These are phyloP conservation scores for Lathyrus sativus DNA, from an alignment of 306 rosid species.

Conservation along the genomic window DNA sequence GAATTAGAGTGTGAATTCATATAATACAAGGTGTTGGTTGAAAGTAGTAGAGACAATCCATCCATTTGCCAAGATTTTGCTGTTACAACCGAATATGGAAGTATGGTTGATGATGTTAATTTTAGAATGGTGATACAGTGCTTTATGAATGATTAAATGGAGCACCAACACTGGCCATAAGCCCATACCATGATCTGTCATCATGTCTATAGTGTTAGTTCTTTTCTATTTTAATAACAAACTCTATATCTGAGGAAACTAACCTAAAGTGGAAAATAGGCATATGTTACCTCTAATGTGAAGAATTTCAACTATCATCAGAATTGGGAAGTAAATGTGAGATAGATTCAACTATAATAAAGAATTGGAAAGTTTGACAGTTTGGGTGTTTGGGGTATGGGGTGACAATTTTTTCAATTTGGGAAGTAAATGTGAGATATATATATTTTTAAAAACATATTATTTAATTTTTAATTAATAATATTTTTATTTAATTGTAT, in stretches of 20 bases:
- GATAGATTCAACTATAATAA: not conserved
- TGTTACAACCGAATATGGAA: not conserved
- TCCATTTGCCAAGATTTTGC: constrained; percentile 7
- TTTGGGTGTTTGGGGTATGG: too few relatives aligned
- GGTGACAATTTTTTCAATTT: too few relatives aligned
- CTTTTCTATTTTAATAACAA: constrained; percentile 1
- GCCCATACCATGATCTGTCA: constrained; percentile 11
- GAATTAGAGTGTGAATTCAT: not conserved
- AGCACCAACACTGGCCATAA: constrained; percentile 9
- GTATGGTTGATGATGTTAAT: not conserved
- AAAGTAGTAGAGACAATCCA: not conserved
- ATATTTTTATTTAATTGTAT: too few relatives aligned
- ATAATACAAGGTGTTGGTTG: constrained; percentile 13
- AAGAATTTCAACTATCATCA: too few relatives aligned
- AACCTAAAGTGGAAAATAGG: constrained; percentile 18
- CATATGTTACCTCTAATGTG: not conserved
- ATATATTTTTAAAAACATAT: too few relatives aligned
- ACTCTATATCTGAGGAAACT: not conserved
- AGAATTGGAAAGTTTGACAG: too few relatives aligned
- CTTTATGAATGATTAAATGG: constrained; percentile 19
- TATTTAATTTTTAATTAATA: too few relatives aligned
- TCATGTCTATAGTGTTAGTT: constrained; percentile 12
- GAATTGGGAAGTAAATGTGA: not conserved
- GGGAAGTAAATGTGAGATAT: too few relatives aligned
- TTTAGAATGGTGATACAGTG: not conserved